Evolutionary conservation across 441 rosid species (phyloP).

Genomic region (Flueggea neowawraea): DNA sequence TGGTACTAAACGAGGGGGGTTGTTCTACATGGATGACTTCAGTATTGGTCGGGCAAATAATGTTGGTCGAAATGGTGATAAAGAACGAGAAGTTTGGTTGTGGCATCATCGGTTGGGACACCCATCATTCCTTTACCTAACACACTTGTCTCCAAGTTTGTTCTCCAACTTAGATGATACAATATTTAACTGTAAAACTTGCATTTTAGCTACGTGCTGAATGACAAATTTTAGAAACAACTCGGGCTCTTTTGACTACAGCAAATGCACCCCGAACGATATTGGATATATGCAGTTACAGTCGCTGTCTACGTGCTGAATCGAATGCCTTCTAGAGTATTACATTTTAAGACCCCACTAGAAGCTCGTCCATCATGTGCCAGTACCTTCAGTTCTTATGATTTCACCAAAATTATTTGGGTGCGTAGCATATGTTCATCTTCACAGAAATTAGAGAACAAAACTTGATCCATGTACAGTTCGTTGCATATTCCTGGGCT

Average conservation of each 20-base stretch:
- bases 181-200: neutral
- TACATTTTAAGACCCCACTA: neutral
- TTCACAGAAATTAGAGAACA: no score
- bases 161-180: neutral
- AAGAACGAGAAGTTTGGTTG: neutral
- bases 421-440: no score
- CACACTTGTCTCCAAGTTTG: neutral
- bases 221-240: no score
- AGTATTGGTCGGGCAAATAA: neutral
- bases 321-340: conserved; percentile 3
- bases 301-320: neutral
- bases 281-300: neutral
- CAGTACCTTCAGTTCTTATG: no score
- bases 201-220: neutral
- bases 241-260: neutral
- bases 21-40: neutral
- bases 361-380: neutral
- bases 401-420: no score
- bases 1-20: neutral
- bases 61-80: neutral
- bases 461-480: conserved; percentile 3
- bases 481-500: neutral
- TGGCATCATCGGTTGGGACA: conserved; percentile 3
- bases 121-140: neutral
- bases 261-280: neutral